Evolutionary conservation across 2,329 filamentous ascomycete species (phyloP), one percentile per base, ranked within the genome.

Genomic region (Epichloe aotearoae): DNA sequence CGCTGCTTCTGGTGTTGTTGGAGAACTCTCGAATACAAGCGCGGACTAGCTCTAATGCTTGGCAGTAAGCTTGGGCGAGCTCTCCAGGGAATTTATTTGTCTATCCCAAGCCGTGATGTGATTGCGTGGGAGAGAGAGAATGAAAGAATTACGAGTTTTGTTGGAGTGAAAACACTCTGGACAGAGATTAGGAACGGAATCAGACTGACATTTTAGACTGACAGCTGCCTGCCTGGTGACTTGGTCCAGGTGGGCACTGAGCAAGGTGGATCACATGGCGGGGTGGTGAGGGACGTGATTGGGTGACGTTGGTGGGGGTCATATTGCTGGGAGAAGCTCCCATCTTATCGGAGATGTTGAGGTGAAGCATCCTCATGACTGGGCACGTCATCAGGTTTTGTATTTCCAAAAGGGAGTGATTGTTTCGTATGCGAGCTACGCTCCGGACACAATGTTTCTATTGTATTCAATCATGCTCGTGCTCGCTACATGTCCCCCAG

Each of bases 181-280:
- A 20, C 8, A 19, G 11, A 19, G 19, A 14, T 11, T 11, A 36
- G 47, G 14, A 15, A 23, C 38, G 26, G 46, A 37, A 30, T n/a
- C 44, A 36, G 26, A 30, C 3, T 30, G 26, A 10, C 8, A 30
- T 26, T 26, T 10, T 4, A 41, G 30, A 38, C 26, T 36, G 30
- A 30, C 26, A 36, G 44, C 34, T 53, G 49, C 50, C 54, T 53
- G 51, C 50, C 54, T 53, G 51, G 45, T 51, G 49, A 53, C 54
- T 50, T 54, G 52, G 41, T 53, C 51, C 45, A 47, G 37, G 53
- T 37, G 46, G 50, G 48, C 50, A 49, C 39, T 30, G 33, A 23
- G 47, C 40, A 46, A 30, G 52, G 50, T 59, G 40, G 54, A 62
- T 64, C 62, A 64, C 62, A 64, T 62, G 62, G 55, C 53, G 54